Conservation (phyloP, 257 asterid genomes). For the Leptodermis oblonga region DNA sequence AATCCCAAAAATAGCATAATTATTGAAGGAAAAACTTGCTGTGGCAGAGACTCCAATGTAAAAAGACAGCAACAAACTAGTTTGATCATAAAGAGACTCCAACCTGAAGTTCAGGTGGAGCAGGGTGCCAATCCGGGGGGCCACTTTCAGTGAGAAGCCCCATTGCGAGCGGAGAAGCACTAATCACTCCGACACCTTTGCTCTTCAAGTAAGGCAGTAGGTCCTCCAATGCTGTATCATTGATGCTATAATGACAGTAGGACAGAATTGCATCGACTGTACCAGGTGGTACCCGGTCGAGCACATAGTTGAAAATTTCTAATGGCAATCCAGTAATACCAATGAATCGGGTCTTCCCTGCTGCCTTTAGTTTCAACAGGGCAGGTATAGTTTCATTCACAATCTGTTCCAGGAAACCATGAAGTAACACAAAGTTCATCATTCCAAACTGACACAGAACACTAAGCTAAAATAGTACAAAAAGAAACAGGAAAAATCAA, state of each 20-base stretch:
- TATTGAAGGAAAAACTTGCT: neutral
- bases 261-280: slow-evolving; percentile 83
- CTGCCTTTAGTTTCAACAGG: slow-evolving; percentile 62
- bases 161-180: slow-evolving; percentile 95
- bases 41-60: too few species aligned
- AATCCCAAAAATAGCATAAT: neutral
- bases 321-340: slow-evolving; percentile 96
- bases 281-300: slow-evolving; percentile 79
- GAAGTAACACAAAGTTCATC: slow-evolving; percentile 17
- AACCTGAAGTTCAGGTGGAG: slow-evolving; percentile 86
- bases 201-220: slow-evolving; percentile 84
- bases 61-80: too few species aligned
- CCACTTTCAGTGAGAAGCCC: slow-evolving; percentile 94
- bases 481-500: too few species aligned
- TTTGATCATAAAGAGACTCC: slow-evolving; percentile 1
- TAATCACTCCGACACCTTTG: slow-evolving; percentile 88
- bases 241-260: slow-evolving; percentile 85
- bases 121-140: slow-evolving; percentile 99
- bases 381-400: slow-evolving; percentile 95
- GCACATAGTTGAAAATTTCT: slow-evolving; percentile 63
- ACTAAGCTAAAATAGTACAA: too few species aligned
- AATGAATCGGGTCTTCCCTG: slow-evolving; percentile 81
- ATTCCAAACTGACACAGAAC: too few species aligned
- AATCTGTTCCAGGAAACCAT: slow-evolving; percentile 46
- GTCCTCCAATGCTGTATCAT: slow-evolving; percentile 71